Percentiles rank a stretch among this genome's conserved stretches.
phyloP scores from a whole-genome alignment of 164 flowering plant genomes.

The Umbellularia californica region DNA sequence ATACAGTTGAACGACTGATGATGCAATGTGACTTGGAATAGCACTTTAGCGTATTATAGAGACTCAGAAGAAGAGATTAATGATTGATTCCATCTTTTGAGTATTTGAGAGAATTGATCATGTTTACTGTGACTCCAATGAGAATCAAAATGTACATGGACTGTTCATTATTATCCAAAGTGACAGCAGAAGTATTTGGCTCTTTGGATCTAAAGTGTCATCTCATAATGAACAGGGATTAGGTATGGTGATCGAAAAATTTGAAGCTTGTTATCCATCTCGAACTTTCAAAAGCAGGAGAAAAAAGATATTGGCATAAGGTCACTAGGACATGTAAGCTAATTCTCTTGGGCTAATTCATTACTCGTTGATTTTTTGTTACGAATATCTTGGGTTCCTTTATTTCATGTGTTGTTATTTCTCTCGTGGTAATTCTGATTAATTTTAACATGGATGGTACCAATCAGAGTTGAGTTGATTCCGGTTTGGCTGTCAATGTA shows the following conservation, averaged over 20 bases:
- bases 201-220: not conserved
- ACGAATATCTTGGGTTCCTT: not conserved
- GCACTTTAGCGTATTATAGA: not conserved
- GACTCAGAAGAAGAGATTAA: too few species aligned
- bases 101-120: not conserved
- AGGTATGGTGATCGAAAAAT: not conserved
- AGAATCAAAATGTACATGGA: not conserved
- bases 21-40: constrained; percentile 72
- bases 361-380: not conserved
- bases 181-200: not conserved
- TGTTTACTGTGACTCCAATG: not conserved
- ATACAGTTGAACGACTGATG: constrained; percentile 64
- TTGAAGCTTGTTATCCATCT: not conserved
- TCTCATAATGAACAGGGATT: not conserved
- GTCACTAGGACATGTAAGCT: not conserved
- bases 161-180: not conserved
- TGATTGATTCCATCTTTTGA: not conserved
- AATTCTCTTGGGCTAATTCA: not conserved
- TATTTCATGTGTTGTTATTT: not conserved
- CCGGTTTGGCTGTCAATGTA: not conserved
- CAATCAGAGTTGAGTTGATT: not conserved
- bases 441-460: too few species aligned
- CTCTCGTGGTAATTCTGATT: not conserved
- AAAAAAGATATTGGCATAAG: not conserved
- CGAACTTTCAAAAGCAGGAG: not conserved